Conservation (phyloP, 371 early-diverging fungal genomes). For the Circinella minor region DNA sequence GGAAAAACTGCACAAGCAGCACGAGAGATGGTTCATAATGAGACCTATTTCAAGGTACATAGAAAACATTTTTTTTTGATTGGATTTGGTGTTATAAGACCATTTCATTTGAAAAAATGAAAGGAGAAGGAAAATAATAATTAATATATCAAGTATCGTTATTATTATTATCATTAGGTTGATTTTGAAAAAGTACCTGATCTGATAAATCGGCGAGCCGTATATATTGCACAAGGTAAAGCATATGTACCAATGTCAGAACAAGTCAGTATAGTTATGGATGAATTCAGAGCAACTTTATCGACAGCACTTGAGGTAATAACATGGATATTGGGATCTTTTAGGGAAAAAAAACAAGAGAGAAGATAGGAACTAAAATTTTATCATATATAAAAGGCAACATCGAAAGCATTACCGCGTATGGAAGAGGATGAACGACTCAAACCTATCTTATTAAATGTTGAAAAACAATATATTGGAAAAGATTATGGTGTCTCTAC, state of each 20-base stretch:
- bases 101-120: not conserved
- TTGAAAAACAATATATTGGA: slow-evolving; percentile 85
- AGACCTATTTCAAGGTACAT: slow-evolving; percentile 59
- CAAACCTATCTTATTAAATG: slow-evolving; percentile 82
- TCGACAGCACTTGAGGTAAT: slow-evolving; percentile 61
- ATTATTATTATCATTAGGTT: slow-evolving; percentile 48
- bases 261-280: slow-evolving; percentile 74
- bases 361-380: not conserved
- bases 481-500: slow-evolving; percentile 56
- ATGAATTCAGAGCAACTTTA: slow-evolving; percentile 76
- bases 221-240: slow-evolving; percentile 76
- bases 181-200: slow-evolving; percentile 87
- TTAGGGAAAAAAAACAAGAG: not conserved
- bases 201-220: slow-evolving; percentile 73
- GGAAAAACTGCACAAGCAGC: slow-evolving; percentile 13
- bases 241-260: slow-evolving; percentile 87
- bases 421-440: slow-evolving; percentile 96
- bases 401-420: slow-evolving; percentile 78
- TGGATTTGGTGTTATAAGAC: not conserved
- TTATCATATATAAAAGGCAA: slow-evolving; percentile 35
- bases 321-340: not conserved
- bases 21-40: slow-evolving; percentile 31
- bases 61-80: not conserved
- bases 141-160: too few species aligned
- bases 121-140: not conserved